These are phyloP conservation scores for Aureobasidium sp. DNA, from an alignment of 2,329 filamentous ascomycete genomes.

Conservation along the genomic window DNA sequence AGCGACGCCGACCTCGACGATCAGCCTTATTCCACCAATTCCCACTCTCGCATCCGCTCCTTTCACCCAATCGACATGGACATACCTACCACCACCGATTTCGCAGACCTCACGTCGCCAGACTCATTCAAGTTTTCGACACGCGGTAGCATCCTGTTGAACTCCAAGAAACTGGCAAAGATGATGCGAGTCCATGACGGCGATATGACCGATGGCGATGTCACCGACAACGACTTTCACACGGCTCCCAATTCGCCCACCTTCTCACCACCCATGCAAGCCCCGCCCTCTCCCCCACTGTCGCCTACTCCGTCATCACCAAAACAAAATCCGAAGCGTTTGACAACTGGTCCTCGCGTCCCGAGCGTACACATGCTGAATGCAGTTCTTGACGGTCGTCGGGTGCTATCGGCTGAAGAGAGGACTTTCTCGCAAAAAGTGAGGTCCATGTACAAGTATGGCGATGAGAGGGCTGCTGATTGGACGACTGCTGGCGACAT, in stretches of 20 bases:
- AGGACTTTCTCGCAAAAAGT: constrained; percentile 56
- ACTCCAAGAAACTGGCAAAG: constrained; percentile 38
- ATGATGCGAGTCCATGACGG: constrained; percentile 24
- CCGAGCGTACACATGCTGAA: constrained; percentile 32
- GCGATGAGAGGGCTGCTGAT: constrained; percentile 48
- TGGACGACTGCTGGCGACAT: constrained; percentile 26
- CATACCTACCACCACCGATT: constrained; percentile 43
- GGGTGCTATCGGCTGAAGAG: constrained; percentile 57
- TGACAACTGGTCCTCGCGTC: constrained; percentile 26
- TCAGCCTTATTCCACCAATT: constrained; percentile 3
- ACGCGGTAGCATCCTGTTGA: constrained; percentile 52
- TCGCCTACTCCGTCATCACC: background rate
- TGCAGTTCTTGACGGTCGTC: constrained; percentile 28
- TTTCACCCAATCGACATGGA: constrained; percentile 48
- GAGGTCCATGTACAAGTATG: constrained; percentile 56
- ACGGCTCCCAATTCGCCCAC: constrained; percentile 9
- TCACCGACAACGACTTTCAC: constrained; percentile 5
- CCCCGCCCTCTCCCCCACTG: background rate
- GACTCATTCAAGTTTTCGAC: constrained; percentile 52
- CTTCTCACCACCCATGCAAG: background rate
- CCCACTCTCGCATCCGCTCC: constrained; percentile 22
- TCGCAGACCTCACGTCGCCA: constrained; percentile 45
- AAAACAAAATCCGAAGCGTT: constrained; percentile 14
- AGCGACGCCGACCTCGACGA: constrained; percentile 14
- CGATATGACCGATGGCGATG: constrained; percentile 3